These are phyloP conservation scores for Hepatocystis sp. DNA, from an alignment of 169 alveolate species.

Conservation along the genomic window DNA sequence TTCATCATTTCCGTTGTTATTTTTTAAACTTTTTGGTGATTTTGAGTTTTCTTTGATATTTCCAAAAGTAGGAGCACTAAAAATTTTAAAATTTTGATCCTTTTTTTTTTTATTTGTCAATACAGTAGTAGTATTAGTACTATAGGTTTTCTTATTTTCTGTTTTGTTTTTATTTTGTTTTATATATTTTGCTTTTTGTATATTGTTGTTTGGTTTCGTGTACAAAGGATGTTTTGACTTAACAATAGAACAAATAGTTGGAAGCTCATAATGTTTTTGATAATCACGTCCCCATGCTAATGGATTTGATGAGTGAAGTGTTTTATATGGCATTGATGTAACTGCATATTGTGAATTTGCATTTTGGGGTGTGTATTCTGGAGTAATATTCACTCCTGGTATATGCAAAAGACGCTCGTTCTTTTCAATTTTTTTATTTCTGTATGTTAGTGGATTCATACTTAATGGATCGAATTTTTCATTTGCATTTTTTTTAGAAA, in stretches of 20 bases:
- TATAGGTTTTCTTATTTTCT: slow-evolving; percentile 3
- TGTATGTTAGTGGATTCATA: slow-evolving; percentile 51
- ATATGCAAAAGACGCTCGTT: slow-evolving; percentile 67
- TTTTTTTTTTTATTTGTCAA: not conserved
- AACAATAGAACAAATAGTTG: slow-evolving; percentile 76
- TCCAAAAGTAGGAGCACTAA: slow-evolving; percentile 68
- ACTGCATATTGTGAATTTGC: slow-evolving; percentile 51
- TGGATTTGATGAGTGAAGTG: slow-evolving; percentile 73
- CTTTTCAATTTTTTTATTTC: slow-evolving; percentile 67
- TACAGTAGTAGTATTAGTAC: too few relatives aligned
- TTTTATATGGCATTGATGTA: slow-evolving; percentile 56
- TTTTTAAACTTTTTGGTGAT: too few relatives aligned
- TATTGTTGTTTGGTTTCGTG: slow-evolving; percentile 35
- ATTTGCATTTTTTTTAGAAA: slow-evolving; percentile 32
- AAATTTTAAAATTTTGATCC: not conserved
- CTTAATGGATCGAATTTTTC: slow-evolving; percentile 47
- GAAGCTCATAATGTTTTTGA: slow-evolving; percentile 72
- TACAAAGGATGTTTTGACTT: slow-evolving; percentile 76
- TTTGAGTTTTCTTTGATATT: slow-evolving; percentile 31
- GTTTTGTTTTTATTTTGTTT: slow-evolving; percentile 6
- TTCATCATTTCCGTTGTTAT: too few relatives aligned
- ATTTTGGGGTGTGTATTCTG: slow-evolving; percentile 30
- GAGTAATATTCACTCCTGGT: slow-evolving; percentile 58
- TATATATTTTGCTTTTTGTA: not conserved
- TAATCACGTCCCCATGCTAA: slow-evolving; percentile 67